Percentiles rank a stretch among this genome's conserved stretches.
phyloP scores from a whole-genome alignment of 2,329 filamentous ascomycete species.

The Penicillium fuscoglaucum region DNA sequence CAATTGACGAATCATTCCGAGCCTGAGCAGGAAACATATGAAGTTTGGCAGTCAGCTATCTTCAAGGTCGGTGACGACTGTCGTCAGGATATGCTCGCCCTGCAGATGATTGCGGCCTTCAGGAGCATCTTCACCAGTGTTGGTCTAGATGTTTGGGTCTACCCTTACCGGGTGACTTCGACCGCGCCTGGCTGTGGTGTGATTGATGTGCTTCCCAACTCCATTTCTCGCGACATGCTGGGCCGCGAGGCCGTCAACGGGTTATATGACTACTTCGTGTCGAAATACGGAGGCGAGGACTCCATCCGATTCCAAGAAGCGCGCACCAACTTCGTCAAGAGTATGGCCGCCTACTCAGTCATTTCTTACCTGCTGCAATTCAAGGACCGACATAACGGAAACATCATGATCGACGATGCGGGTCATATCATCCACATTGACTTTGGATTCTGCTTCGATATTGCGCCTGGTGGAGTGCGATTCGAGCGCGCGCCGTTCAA shows the following conservation, averaged over 20 bases:
- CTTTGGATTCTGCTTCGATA: constrained; percentile 99
- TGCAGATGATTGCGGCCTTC: constrained; percentile 98
- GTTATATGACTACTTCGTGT: constrained; percentile 96
- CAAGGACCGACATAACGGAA: constrained; percentile 98
- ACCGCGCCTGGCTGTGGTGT: constrained; percentile 97
- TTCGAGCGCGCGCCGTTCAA: constrained; percentile 99
- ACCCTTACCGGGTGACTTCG: constrained; percentile 94
- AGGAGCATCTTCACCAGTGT: constrained; percentile 94
- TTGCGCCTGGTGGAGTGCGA: constrained; percentile 92
- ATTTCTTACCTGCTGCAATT: constrained; percentile 97
- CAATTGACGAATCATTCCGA: constrained; percentile 23
- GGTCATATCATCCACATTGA: constrained; percentile 98
- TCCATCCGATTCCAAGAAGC: constrained; percentile 93
- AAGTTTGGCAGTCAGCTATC: constrained; percentile 99
- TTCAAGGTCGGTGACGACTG: constrained; percentile 99
- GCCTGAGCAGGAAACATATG: constrained; percentile 62
- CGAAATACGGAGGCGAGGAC: constrained; percentile 95
- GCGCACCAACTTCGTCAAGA: constrained; percentile 96
- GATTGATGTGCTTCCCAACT: constrained; percentile 96
- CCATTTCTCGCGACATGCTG: constrained; percentile 97
- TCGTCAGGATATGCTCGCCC: constrained; percentile 89
- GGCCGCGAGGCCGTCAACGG: constrained; percentile 97
- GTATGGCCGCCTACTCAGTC: constrained; percentile 97
- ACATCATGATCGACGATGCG: constrained; percentile 98
- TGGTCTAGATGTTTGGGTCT: constrained; percentile 94